Evolutionary conservation across 805 yeast species (phyloP), one percentile per base, ranked within the genome.

Genomic region (Ogataea thermomethanolica): DNA sequence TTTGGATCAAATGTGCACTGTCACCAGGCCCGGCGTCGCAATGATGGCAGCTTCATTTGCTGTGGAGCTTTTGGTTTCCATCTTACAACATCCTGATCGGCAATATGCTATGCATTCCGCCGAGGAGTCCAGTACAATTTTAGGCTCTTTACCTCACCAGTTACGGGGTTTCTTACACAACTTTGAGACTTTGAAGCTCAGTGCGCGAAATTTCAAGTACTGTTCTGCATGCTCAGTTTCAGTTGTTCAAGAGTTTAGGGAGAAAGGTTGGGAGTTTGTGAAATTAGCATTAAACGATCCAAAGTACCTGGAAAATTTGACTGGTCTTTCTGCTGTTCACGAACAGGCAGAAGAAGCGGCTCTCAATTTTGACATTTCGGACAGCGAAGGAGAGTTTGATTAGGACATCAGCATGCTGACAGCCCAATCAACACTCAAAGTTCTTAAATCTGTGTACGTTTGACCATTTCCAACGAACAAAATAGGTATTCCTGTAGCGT

Each of bases 1-100:
- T 0, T 66, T 93, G 41, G 99, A 93, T 63, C 98, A 93, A 62
- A 93, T 93, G 97, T 93, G 99, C 57, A 93, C 99, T 0, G 99
- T 93, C 1, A 93, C 99, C 0, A 70, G 99, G 29, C 98, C 99
- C 0, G 99, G 99, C 0, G 90, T 84, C 1, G 96, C 99, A 0
- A 66, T 84, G 53, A 66, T 88, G 63, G 97, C 98, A 0, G 76
- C 95, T 0, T 78, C 96, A 0, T 65, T 81, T 26, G 95, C 95
- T 0, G 95, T 86, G 1, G 99, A 93, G 58, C 63, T 93, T 5
- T 56, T 88, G 45, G 84, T 85, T 0, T 77, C 93, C 1, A 46
- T 86, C 0, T 53, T 87, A 28, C 97, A 91, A 58, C 83, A 81
- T 50, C 78, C 78, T 0, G 58, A 63, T 5, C 67, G 68, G 14